phyloP scores from a whole-genome alignment of 352 stramenopile species.

The Phytophthora fragariae region DNA sequence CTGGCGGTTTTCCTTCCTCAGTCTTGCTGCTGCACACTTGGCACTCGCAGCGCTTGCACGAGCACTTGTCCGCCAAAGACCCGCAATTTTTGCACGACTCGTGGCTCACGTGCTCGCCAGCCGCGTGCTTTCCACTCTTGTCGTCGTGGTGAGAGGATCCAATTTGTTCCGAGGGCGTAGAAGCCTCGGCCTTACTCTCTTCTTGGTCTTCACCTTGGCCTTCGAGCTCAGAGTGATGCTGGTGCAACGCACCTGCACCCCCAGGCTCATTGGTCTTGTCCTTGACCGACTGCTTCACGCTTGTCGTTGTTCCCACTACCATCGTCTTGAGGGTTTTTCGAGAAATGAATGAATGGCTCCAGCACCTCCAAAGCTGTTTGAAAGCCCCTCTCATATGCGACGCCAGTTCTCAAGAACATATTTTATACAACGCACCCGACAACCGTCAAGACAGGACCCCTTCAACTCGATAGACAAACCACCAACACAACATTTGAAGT shows the following conservation, averaged over 20 bases:
- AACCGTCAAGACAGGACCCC: too few relatives aligned
- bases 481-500: too few relatives aligned
- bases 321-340: slow-evolving; percentile 17
- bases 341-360: slow-evolving; percentile 15
- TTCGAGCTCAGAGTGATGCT: too few relatives aligned
- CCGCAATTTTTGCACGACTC: slow-evolving; percentile 41
- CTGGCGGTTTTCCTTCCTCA: neutral
- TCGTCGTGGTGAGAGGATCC: neutral
- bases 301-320: slow-evolving; percentile 33
- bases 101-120: slow-evolving; percentile 18
- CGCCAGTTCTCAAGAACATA: neutral
- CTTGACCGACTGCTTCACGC: slow-evolving; percentile 33
- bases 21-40: slow-evolving; percentile 33
- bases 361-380: neutral
- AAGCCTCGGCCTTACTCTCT: neutral
- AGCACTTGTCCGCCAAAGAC: slow-evolving; percentile 31
- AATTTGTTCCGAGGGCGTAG: neutral
- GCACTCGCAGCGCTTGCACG: slow-evolving; percentile 48
- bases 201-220: neutral
- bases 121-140: neutral
- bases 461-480: too few relatives aligned
- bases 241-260: too few relatives aligned
- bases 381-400: neutral
- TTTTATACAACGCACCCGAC: neutral
- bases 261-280: neutral